Evolutionary conservation across 345 rosid species (phyloP), one percentile per base, ranked within the genome.

Genomic region (Leavenworthia alabamica): DNA sequence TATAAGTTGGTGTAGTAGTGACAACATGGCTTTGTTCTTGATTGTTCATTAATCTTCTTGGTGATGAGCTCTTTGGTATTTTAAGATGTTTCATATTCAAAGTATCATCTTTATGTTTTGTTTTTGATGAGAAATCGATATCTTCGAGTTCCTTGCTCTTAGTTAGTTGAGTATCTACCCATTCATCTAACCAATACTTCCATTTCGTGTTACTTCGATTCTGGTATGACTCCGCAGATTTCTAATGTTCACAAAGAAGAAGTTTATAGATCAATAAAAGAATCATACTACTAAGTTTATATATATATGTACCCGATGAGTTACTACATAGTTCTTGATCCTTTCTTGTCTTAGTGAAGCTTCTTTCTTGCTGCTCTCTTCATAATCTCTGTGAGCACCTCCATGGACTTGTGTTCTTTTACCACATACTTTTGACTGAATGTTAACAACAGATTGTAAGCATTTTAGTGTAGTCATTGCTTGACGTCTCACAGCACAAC

Each of bases 111-210:
- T 32, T 62, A 0, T 76, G 68, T 20, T 69, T 83, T 56, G 66
- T 62, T 37, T 66, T 73, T 11, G 83, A 65, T 20, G 80, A 71
- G 53, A 86, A 62, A 80, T 88, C 88, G 56, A 86, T 75, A 77
- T 84, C 92, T 82, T 91, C 96, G 6, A 83, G 75, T 29, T 88
- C 95, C 59, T 80, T 84, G 71, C 92, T 84, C 68, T 82, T 88
- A 11, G 72, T 28, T 8, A 83, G 62, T 72, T 88, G 98, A 1
- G 86, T 82, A 39, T 82, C 95, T 63, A 86, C 92, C 96, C 98
- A 86, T 60, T 86, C 81, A 28, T 84, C 96, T 71, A 88, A 66
- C 96, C 98, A 91, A 58, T 86, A 81, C 79, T 83, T 84, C 84
- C 86, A 85, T 51, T 88, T 78, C 35, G 90, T 93, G 66, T 65